Percentiles rank a stretch among this genome's conserved stretches.
These are phyloP conservation scores for Drosera spatulata DNA, from an alignment of 179 eudicot species.

Conservation along the genomic window DNA sequence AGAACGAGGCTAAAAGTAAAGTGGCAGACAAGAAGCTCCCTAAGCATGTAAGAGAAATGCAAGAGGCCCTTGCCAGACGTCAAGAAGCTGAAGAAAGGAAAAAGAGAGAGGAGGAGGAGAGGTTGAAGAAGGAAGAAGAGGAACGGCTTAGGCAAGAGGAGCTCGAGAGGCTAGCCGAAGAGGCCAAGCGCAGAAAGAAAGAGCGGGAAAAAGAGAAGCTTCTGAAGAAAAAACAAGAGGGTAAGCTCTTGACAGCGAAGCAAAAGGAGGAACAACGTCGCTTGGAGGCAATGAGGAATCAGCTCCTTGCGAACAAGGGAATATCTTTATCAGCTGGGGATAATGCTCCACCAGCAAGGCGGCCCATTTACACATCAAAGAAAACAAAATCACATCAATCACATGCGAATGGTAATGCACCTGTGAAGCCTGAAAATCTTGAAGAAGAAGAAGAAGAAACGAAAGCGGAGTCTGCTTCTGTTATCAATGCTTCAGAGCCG, in stretches of 20 bases:
- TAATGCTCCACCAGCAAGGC: conserved; percentile 38
- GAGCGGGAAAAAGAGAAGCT: conserved; percentile 81
- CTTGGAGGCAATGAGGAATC: conserved; percentile 74
- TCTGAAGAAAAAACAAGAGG: conserved; percentile 65
- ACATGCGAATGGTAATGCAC: conserved; percentile 33
- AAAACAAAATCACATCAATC: conserved; percentile 42
- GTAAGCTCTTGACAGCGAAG: conserved; percentile 67
- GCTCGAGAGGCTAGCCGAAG: conserved; percentile 65
- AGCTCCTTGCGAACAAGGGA: conserved; percentile 52
- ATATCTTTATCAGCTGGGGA: conserved; percentile 36
- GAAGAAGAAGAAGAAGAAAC: conserved; percentile 24
- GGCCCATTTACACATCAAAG: conserved; percentile 59
- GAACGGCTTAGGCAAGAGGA: conserved; percentile 68
- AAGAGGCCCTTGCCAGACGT: conserved; percentile 71
- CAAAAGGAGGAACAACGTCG: conserved; percentile 89
- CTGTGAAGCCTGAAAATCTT: conserved; percentile 22
- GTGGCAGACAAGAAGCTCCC: conserved; percentile 66
- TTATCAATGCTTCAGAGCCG: conserved; percentile 29
- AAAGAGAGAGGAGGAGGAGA: conserved; percentile 85
- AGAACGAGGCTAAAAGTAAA: conserved; percentile 41
- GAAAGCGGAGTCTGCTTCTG: conserved; percentile 25
- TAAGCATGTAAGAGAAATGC: conserved; percentile 86
- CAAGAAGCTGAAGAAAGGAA: conserved; percentile 63
- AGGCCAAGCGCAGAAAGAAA: conserved; percentile 59
- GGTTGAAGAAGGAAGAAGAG: conserved; percentile 77